Conservation (phyloP, 2,329 filamentous ascomycete genomes). For the Pyricularia sp. region DNA sequence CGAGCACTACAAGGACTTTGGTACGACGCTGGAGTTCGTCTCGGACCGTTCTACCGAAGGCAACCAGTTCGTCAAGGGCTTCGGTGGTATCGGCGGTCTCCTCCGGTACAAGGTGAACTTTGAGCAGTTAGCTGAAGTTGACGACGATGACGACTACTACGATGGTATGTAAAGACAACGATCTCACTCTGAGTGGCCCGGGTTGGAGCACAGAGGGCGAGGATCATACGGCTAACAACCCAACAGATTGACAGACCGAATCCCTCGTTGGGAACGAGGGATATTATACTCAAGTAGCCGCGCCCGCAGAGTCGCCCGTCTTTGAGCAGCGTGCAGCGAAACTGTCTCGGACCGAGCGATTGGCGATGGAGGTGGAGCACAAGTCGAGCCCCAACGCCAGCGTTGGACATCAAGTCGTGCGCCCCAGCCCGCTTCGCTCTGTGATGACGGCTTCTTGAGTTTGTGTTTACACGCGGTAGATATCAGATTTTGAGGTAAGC, state of each 20-base stretch:
- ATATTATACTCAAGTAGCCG: slow-evolving; percentile 46
- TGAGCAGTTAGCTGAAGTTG: slow-evolving; percentile 87
- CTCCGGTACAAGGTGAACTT: slow-evolving; percentile 99
- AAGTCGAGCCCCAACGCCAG: slow-evolving; percentile 30
- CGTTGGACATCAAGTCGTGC: slow-evolving; percentile 37
- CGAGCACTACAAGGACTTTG: slow-evolving; percentile 96
- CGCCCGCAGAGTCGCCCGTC: neutral
- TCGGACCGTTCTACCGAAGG: slow-evolving; percentile 95
- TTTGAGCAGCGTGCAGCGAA: slow-evolving; percentile 10
- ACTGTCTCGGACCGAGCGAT: slow-evolving; percentile 26
- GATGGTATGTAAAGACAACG: slow-evolving; percentile 29
- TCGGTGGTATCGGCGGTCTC: slow-evolving; percentile 94
- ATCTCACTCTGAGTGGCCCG: neutral
- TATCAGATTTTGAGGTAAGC: slow-evolving; percentile 12
- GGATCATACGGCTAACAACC: neutral
- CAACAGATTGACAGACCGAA: slow-evolving; percentile 73
- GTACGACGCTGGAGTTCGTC: slow-evolving; percentile 89
- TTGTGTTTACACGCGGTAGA: slow-evolving; percentile 8
- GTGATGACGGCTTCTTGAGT: slow-evolving; percentile 51
- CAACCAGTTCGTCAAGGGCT: slow-evolving; percentile 99
- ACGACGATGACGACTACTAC: slow-evolving; percentile 90
- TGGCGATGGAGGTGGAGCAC: slow-evolving; percentile 29
- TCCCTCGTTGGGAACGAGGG: slow-evolving; percentile 83
- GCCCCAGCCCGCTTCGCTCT: slow-evolving; percentile 55
- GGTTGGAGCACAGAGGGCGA: neutral